Evolutionary conservation across 257 asterid species (phyloP).

Genomic region (Solanum clarkiae): DNA sequence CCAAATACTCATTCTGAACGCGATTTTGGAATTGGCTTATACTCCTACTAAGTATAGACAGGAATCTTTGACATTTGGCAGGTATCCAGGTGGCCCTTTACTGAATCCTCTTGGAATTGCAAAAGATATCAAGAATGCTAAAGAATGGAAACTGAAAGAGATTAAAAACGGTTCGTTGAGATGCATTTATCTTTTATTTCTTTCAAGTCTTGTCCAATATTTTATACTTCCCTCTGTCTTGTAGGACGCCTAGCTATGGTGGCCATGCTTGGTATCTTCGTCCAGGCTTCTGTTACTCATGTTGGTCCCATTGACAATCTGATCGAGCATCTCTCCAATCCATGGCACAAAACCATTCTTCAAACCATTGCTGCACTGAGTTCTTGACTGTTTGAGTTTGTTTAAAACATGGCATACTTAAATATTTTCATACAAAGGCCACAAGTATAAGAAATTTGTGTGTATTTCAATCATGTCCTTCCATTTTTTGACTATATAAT

Average conservation of each 20-base stretch:
- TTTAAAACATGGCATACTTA: background rate
- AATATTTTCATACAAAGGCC: background rate
- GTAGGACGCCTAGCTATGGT: constrained; percentile 85
- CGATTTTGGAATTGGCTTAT: background rate
- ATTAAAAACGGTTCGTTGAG: constrained; percentile 57
- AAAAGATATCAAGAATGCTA: constrained; percentile 72
- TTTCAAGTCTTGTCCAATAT: background rate
- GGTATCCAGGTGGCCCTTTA: constrained; percentile 94
- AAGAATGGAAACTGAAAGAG: constrained; percentile 83
- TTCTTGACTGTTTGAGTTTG: constrained; percentile 8
- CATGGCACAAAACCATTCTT: constrained; percentile 74
- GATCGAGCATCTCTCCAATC: constrained; percentile 60
- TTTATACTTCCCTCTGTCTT: background rate
- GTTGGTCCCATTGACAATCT: constrained; percentile 83
- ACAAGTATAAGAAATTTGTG: background rate
- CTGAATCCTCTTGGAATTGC: constrained; percentile 83
- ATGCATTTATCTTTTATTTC: background rate
- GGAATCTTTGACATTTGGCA: background rate
- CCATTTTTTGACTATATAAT: background rate
- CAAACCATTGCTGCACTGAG: constrained; percentile 40
- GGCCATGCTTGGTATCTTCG: constrained; percentile 74
- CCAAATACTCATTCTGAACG: background rate
- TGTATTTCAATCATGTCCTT: background rate
- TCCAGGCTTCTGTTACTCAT: constrained; percentile 79
- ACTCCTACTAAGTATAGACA: background rate